phyloP scores from a whole-genome alignment of 768 basidiomycete genomes.

The Pleurotus pulmonarius region DNA sequence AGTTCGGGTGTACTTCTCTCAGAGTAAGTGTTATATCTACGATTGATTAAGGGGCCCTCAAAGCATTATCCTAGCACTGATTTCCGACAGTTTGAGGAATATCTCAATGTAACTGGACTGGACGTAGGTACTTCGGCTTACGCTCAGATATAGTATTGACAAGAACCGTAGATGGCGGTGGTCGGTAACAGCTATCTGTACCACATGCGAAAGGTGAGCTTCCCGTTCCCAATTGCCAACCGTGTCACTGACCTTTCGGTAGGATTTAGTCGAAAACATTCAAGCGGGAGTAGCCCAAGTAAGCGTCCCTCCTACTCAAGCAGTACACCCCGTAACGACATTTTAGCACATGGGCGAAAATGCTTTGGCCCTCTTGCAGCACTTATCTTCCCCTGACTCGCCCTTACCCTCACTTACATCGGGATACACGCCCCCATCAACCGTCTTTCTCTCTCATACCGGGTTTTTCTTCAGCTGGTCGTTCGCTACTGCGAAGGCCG shows the following conservation, averaged over 20 bases:
- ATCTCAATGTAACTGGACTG: constrained; percentile 85
- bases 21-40: constrained; percentile 55
- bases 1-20: constrained; percentile 86
- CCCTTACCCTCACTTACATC: constrained; percentile 62
- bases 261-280: constrained; percentile 84
- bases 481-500: constrained; percentile 61
- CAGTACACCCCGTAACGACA: background rate
- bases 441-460: constrained; percentile 75
- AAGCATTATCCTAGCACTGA: constrained; percentile 62
- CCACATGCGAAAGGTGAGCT: constrained; percentile 76
- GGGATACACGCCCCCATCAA: constrained; percentile 50
- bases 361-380: constrained; percentile 68
- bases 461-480: constrained; percentile 73
- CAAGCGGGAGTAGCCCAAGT: constrained; percentile 75
- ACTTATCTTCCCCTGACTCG: constrained; percentile 67
- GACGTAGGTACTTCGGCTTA: constrained; percentile 52
- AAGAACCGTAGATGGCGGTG: constrained; percentile 67
- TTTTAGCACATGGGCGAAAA: constrained; percentile 91
- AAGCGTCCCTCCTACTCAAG: constrained; percentile 5
- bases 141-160: background rate
- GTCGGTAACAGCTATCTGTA: constrained; percentile 92
- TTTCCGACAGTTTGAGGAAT: constrained; percentile 90
- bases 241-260: no score
- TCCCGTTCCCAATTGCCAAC: no score
- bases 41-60: background rate